Evolutionary conservation across 805 yeast genomes (phyloP).

Genomic region (Myxozyma melibiosi): DNA sequence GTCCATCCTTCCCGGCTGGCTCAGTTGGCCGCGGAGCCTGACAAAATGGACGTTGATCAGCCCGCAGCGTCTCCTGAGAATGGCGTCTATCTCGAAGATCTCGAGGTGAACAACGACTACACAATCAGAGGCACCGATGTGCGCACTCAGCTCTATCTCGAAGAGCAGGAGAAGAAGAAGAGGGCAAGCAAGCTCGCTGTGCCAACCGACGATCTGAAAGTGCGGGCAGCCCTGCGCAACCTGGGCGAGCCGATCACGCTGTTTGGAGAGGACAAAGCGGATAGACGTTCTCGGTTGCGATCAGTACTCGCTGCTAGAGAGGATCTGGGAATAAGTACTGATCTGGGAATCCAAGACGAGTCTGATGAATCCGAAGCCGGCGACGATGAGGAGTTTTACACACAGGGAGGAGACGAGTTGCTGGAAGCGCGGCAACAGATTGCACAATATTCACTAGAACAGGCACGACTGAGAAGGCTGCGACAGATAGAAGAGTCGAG

Average conservation of each 20-base stretch:
- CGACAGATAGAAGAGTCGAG: slow-evolving; percentile 32
- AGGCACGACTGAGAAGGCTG: slow-evolving; percentile 26
- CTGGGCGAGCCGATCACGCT: slow-evolving; percentile 60
- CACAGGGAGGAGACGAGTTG: slow-evolving; percentile 69
- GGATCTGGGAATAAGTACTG: slow-evolving; percentile 26
- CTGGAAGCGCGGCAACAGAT: slow-evolving; percentile 55
- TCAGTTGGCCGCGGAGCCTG: slow-evolving; percentile 7
- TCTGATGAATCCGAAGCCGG: slow-evolving; percentile 47
- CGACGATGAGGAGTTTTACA: slow-evolving; percentile 79
- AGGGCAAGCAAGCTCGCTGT: slow-evolving; percentile 40
- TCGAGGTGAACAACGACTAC: slow-evolving; percentile 23
- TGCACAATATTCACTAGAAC: slow-evolving; percentile 53
- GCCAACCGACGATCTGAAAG: slow-evolving; percentile 71
- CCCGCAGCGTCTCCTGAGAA: slow-evolving; percentile 13
- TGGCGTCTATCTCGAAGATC: slow-evolving; percentile 28
- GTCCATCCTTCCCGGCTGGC: slow-evolving; percentile 26
- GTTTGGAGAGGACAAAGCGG: slow-evolving; percentile 62
- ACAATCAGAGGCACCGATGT: slow-evolving; percentile 16
- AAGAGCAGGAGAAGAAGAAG: slow-evolving; percentile 21
- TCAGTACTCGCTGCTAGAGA: slow-evolving; percentile 44
- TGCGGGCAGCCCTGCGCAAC: slow-evolving; percentile 51
- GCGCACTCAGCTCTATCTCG: slow-evolving; percentile 27
- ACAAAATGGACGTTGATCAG: slow-evolving; percentile 20
- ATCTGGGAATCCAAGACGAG: slow-evolving; percentile 27
- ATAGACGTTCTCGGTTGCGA: slow-evolving; percentile 62